Conservation (phyloP, 2,329 filamentous ascomycete genomes). For the Talaromyces piceae region DNA sequence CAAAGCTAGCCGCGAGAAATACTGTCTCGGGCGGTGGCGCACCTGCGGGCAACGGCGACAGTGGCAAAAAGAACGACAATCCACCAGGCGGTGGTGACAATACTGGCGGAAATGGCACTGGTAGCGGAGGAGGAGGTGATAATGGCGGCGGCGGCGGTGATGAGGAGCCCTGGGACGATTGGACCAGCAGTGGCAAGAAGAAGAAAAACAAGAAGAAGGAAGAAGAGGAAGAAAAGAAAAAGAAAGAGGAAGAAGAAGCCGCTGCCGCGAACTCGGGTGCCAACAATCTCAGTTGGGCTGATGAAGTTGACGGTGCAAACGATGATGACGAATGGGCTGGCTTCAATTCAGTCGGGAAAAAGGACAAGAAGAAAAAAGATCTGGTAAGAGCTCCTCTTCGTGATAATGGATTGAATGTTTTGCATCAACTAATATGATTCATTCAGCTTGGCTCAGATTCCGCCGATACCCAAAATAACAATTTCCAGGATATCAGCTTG, state of each 20-base stretch:
- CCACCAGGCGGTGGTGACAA: slow-evolving; percentile 30
- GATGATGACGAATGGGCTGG: slow-evolving; percentile 47
- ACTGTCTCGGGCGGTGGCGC: slow-evolving; percentile 16
- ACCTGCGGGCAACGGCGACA: slow-evolving; percentile 15
- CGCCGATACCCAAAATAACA: slow-evolving; percentile 27
- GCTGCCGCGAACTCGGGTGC: slow-evolving; percentile 23
- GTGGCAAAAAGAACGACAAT: slow-evolving; percentile 19
- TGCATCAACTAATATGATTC: slow-evolving; percentile 4
- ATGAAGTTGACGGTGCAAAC: slow-evolving; percentile 32
- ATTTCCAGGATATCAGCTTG: slow-evolving; percentile 64
- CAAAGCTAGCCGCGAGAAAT: slow-evolving; percentile 16
- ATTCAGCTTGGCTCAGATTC: slow-evolving; percentile 25
- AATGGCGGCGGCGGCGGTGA: slow-evolving; percentile 25
- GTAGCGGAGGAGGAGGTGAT: slow-evolving; percentile 23
- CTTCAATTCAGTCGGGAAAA: slow-evolving; percentile 43
- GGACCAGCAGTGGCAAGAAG: slow-evolving; percentile 28
- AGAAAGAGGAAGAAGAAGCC: slow-evolving; percentile 23
- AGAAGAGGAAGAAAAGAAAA: slow-evolving; percentile 20
- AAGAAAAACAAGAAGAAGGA: slow-evolving; percentile 24
- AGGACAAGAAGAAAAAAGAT: slow-evolving; percentile 52
- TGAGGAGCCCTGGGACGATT: slow-evolving; percentile 33
- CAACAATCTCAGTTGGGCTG: slow-evolving; percentile 38
- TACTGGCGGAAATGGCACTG: slow-evolving; percentile 21
- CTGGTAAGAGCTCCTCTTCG: slow-evolving; percentile 37
- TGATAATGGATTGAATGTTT: neutral